Evolutionary conservation across 306 rosid species (phyloP).

Genomic region (Prunus mira): DNA sequence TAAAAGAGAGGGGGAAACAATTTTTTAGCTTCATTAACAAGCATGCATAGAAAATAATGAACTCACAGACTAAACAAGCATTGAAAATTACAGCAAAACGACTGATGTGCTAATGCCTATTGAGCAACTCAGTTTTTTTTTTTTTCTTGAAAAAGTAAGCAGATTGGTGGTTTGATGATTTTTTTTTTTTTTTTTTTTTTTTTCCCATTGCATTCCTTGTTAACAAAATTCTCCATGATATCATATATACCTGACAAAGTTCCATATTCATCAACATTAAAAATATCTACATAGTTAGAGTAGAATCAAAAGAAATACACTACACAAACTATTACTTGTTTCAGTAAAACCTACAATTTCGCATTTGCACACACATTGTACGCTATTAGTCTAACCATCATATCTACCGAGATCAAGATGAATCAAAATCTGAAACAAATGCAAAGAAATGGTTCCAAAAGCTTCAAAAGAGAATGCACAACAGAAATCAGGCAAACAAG

Average conservation of each 20-base stretch:
- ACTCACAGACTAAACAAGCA: not conserved
- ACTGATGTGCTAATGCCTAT: not conserved
- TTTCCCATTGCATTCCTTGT: not conserved
- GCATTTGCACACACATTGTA: not conserved
- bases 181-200: not conserved
- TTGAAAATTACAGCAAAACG: not conserved
- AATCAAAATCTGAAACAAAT: not conserved
- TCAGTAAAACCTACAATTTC: not conserved
- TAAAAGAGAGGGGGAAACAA: not conserved
- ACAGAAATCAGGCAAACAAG: not conserved
- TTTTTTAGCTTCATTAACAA: not conserved
- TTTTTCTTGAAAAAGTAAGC: not conserved
- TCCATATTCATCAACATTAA: not conserved
- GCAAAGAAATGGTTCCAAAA: not conserved
- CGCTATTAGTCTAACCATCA: not conserved
- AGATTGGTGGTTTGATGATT: not conserved
- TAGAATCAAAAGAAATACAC: not conserved
- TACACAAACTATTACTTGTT: not conserved
- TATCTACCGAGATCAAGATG: not conserved
- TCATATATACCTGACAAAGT: not conserved
- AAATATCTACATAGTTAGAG: not conserved
- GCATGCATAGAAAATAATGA: not conserved
- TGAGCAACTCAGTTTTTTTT: not conserved
- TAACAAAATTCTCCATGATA: not conserved
- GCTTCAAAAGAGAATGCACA: not conserved